These are phyloP conservation scores for Grosmannia huntii DNA, from an alignment of 2,329 filamentous ascomycete species.

Conservation along the genomic window DNA sequence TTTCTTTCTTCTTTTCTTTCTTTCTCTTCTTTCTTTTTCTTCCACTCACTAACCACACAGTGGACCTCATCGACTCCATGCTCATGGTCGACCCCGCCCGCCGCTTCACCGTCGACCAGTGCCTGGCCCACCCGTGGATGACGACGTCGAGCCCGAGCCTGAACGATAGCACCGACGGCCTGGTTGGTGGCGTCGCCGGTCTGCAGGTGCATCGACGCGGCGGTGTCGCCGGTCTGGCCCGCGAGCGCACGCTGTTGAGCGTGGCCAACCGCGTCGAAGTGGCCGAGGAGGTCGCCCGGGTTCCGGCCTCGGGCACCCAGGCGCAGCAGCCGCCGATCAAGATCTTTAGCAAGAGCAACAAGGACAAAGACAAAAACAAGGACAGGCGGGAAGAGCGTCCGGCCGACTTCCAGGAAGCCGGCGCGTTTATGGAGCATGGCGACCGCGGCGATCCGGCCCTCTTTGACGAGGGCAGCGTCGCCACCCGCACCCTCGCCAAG, in stretches of 20 bases:
- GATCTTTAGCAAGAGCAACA: constrained; percentile 59
- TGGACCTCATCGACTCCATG: constrained; percentile 93
- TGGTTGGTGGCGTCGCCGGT: constrained; percentile 72
- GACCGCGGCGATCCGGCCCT: constrained; percentile 74
- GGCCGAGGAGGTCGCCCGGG: constrained; percentile 33
- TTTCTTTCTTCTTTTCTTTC: not conserved
- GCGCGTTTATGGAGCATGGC: constrained; percentile 74
- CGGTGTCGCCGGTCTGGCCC: constrained; percentile 61
- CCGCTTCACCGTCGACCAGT: constrained; percentile 81
- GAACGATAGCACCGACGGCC: constrained; percentile 80
- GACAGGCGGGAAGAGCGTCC: constrained; percentile 50
- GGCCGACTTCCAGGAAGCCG: constrained; percentile 50
- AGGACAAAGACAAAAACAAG: constrained; percentile 18
- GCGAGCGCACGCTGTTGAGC: constrained; percentile 77
- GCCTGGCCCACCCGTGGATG: constrained; percentile 83
- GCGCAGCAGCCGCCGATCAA: constrained; percentile 38
- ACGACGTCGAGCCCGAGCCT: constrained; percentile 47
- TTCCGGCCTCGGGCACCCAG: constrained; percentile 24
- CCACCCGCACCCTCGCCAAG: constrained; percentile 27
- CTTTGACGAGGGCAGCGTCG: constrained; percentile 51
- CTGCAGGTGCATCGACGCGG: constrained; percentile 77
- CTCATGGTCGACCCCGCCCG: constrained; percentile 74
- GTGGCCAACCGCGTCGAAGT: constrained; percentile 62
- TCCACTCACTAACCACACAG: constrained; percentile 21
- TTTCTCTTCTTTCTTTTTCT: too few relatives aligned